Conservation (phyloP, 805 yeast genomes). For the Candida silvatica region DNA sequence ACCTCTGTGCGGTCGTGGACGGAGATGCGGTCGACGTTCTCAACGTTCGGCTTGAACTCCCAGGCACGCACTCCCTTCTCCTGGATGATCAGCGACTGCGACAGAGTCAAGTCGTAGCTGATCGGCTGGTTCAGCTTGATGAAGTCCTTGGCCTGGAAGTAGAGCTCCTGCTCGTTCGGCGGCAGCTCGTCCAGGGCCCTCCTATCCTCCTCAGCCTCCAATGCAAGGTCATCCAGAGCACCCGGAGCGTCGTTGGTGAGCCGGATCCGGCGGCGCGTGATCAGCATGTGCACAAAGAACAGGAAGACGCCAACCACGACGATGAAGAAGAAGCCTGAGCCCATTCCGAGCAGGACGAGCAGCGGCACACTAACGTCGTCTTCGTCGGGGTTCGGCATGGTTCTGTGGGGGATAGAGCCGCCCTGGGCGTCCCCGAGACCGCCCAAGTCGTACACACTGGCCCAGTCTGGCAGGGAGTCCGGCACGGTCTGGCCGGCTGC, state of each 20-base stretch:
- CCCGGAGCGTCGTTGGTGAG: slow-evolving; percentile 40
- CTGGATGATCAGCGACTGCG: slow-evolving; percentile 62
- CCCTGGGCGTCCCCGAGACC: no score
- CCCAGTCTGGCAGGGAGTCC: no score
- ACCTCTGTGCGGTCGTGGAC: slow-evolving; percentile 62
- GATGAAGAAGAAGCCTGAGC: slow-evolving; percentile 15
- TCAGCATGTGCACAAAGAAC: slow-evolving; percentile 8
- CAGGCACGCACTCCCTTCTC: slow-evolving; percentile 87
- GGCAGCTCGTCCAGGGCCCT: slow-evolving; percentile 51
- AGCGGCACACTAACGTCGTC: slow-evolving; percentile 7
- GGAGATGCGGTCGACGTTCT: slow-evolving; percentile 44
- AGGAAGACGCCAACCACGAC: slow-evolving; percentile 9
- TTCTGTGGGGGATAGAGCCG: neutral
- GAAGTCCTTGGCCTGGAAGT: slow-evolving; percentile 56
- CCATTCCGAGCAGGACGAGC: slow-evolving; percentile 15
- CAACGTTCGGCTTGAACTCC: slow-evolving; percentile 63
- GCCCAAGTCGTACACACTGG: no score
- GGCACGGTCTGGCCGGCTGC: no score
- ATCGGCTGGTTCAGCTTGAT: slow-evolving; percentile 31
- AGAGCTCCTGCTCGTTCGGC: slow-evolving; percentile 61
- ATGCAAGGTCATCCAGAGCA: slow-evolving; percentile 53
- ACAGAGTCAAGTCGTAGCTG: slow-evolving; percentile 27
- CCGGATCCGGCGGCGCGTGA: slow-evolving; percentile 9
- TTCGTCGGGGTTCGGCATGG: neutral
- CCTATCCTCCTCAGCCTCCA: slow-evolving; percentile 49